Base-by-base conservation (phyloP, 495 filamentous ascomycete species). In the Apiosordaria backusii region DNA sequence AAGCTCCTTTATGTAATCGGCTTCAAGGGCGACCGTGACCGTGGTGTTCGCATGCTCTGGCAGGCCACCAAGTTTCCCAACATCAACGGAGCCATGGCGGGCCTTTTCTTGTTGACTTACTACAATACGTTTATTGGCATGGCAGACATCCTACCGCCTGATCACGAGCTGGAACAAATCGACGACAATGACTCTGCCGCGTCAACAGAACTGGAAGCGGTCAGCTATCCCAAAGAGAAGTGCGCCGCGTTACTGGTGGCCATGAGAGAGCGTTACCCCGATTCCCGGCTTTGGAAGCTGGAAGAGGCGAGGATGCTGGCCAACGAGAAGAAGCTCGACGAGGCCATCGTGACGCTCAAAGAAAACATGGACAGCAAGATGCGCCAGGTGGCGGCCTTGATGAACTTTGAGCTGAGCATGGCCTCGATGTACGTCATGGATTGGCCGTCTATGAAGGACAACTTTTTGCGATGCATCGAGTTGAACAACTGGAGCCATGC, bases 401-500 rank as follows among this genome's bases (percentile, higher is more conserved):
- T 87, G 68, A 87, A 88, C 68, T 98, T 98, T 74, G 96, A 98
- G 73, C 86, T 87, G 73, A 88, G 89, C 65, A 73, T 99, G 75
- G 86, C 89, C 69, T 83, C 86, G 52, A 88, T 97, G 85, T 96
- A 90, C 72, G 71, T 89, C 27, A 89, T 96, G 70, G 79, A 85
- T 53, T 97, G 91, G 74, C 76, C 86, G 23, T 81, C 85, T 16
- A 91, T 90, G 74, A 83, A 90, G 22, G 83, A 88, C 57, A 84
- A 87, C 16, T 98, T 97, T 75, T 71, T 93, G 26, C 81, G 87
- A 74, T 95, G 94, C 71, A 81, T 92, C 50, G 87, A 89, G 60
- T 85, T 97, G 59, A 97, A 97, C 75, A 91, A 88, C 63, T 99
- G 96, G 95, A 92, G 89, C 25, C 92, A 91, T 57, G 86, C 89